phyloP scores from a whole-genome alignment of 495 filamentous ascomycete genomes.

The Penicillium crystallinum region DNA sequence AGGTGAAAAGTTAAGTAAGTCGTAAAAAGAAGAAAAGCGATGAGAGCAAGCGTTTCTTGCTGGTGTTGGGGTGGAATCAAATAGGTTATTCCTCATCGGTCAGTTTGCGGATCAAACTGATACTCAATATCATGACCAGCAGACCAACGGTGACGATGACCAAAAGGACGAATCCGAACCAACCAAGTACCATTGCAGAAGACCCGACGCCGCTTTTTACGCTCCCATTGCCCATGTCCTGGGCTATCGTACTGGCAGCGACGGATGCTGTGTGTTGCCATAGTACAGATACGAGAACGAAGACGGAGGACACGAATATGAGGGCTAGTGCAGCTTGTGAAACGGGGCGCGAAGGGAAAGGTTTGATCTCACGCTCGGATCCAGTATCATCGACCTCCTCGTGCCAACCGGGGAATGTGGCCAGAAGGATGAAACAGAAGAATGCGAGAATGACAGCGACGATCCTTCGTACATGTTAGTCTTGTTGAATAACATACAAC shows the following conservation, averaged over 20 bases:
- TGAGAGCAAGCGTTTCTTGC: constrained; percentile 5
- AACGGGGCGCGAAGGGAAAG: constrained; percentile 64
- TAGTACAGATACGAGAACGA: constrained; percentile 64
- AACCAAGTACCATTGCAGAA: constrained; percentile 91
- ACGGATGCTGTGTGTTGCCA: constrained; percentile 91
- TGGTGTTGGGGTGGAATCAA: background rate
- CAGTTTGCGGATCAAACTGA: constrained; percentile 58
- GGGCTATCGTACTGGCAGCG: constrained; percentile 84
- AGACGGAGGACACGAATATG: constrained; percentile 62
- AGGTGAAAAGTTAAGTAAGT: constrained; percentile 10
- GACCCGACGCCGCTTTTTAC: constrained; percentile 84
- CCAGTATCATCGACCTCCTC: constrained; percentile 54
- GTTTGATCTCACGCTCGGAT: constrained; percentile 56
- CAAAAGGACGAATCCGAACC: constrained; percentile 90
- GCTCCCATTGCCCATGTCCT: constrained; percentile 92
- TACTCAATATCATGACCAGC: constrained; percentile 92
- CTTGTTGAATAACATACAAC: background rate
- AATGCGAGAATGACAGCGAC: constrained; percentile 67
- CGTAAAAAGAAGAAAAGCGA: constrained; percentile 12
- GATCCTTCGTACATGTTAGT: constrained; percentile 42
- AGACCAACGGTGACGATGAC: constrained; percentile 92
- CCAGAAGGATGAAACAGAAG: constrained; percentile 63
- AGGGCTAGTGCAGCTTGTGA: constrained; percentile 61
- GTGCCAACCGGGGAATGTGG: constrained; percentile 70
- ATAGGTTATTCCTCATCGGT: constrained; percentile 40